Evolutionary conservation across 208 protist species (phyloP).

Genomic region (Angomonas ambiguus): DNA sequence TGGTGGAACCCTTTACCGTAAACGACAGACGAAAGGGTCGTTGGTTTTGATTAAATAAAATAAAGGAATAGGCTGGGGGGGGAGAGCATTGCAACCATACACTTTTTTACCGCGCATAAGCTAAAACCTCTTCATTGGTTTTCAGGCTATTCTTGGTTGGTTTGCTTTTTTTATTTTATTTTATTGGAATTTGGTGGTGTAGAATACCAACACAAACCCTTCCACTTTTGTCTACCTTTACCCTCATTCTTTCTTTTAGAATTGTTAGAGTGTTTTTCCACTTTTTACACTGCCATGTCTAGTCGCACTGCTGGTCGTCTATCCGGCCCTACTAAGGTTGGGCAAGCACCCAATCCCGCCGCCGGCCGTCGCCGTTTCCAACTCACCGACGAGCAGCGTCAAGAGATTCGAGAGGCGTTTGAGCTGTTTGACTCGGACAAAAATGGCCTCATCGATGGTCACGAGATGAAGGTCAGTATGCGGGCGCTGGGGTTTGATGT

Average conservation of each 20-base stretch:
- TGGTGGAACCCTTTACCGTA: slow-evolving; percentile 68
- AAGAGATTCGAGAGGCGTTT: slow-evolving; percentile 99
- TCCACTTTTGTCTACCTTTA: background rate
- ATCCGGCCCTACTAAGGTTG: no score
- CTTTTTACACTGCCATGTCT: background rate
- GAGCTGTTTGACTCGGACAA: slow-evolving; percentile 98
- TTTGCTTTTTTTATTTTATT: no score
- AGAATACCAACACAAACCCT: no score
- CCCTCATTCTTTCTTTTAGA: background rate
- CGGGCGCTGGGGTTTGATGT: slow-evolving; percentile 98
- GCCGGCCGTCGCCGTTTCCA: slow-evolving; percentile 85
- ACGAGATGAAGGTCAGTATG: slow-evolving; percentile 99
- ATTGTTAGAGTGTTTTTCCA: slow-evolving; percentile 8
- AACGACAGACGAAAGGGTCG: slow-evolving; percentile 54
- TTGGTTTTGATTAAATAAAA: slow-evolving; percentile 73
- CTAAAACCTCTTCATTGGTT: no score
- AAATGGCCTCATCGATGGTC: slow-evolving; percentile 95
- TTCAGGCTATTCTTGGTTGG: no score
- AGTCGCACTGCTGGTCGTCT: no score
- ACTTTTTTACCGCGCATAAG: no score
- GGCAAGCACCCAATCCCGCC: slow-evolving; percentile 17
- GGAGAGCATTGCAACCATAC: no score
- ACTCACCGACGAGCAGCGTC: slow-evolving; percentile 97
- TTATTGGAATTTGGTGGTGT: no score
- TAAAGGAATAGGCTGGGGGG: no score